phyloP scores from a whole-genome alignment of 179 eudicot genomes.

The Nepenthes alata region DNA sequence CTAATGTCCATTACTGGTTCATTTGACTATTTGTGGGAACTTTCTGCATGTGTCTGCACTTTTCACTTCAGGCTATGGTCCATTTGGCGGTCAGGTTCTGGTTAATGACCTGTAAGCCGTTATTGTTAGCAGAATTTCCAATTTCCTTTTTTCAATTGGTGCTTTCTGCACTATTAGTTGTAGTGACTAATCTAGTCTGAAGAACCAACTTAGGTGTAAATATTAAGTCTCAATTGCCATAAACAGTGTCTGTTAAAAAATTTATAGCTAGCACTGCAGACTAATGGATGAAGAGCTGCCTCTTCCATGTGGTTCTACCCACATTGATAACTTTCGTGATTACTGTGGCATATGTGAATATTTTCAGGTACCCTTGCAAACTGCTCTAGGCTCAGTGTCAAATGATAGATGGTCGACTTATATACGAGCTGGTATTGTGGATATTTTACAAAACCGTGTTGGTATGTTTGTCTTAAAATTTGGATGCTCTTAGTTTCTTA shows the following conservation, averaged over 20 bases:
- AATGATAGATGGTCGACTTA: slow-evolving; percentile 45
- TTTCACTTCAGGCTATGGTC: too few relatives aligned
- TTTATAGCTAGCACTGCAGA: too few relatives aligned
- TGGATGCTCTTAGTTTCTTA: background rate
- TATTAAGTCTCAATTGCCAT: too few relatives aligned
- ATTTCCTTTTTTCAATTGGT: too few relatives aligned
- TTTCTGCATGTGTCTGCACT: too few relatives aligned
- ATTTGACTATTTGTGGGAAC: too few relatives aligned
- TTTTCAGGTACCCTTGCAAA: slow-evolving; percentile 48
- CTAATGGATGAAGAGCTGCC: background rate
- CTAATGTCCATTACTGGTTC: too few relatives aligned
- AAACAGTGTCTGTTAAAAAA: too few relatives aligned
- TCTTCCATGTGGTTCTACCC: background rate
- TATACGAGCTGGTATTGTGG: slow-evolving; percentile 65
- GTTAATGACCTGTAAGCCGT: too few relatives aligned
- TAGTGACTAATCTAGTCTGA: background rate
- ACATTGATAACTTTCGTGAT: slow-evolving; percentile 2
- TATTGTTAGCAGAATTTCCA: too few relatives aligned
- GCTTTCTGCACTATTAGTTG: background rate
- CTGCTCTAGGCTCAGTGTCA: slow-evolving; percentile 28
- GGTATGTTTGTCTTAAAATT: slow-evolving; percentile 31
- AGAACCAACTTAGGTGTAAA: background rate
- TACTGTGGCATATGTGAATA: background rate
- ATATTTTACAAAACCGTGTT: slow-evolving; percentile 74
- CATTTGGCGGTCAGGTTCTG: too few relatives aligned